Percentiles rank a stretch among this genome's conserved stretches.
Conservation (phyloP, 805 yeast species). For the Ogataea neopini region DNA sequence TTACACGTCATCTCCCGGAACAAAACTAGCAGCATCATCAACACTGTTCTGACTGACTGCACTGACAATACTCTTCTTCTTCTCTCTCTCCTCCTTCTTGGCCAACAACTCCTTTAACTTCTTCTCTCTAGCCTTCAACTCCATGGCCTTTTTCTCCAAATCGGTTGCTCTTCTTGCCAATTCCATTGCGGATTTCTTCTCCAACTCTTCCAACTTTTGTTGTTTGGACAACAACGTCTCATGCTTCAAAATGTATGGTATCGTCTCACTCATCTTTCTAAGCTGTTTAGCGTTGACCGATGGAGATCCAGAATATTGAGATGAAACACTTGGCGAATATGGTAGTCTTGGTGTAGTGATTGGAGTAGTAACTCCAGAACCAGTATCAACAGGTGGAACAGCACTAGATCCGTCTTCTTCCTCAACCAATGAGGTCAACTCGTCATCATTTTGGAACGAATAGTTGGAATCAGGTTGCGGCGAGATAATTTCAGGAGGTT, state of each 20-base stretch:
- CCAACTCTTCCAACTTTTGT: constrained; percentile 76
- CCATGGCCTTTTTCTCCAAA: constrained; percentile 73
- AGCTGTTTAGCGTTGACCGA: constrained; percentile 56
- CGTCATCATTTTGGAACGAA: constrained; percentile 28
- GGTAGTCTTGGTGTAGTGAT: constrained; percentile 24
- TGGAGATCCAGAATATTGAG: constrained; percentile 29
- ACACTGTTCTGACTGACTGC: constrained; percentile 10
- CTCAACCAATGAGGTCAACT: constrained; percentile 25
- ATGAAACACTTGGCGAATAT: constrained; percentile 26
- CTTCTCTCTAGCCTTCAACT: constrained; percentile 66
- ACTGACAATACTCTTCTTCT: constrained; percentile 8
- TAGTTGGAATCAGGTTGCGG: constrained; percentile 21
- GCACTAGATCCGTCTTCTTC: constrained; percentile 11
- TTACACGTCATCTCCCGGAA: constrained; percentile 22
- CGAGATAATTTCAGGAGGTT: constrained; percentile 22
- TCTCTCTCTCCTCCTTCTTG: constrained; percentile 14
- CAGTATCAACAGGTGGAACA: constrained; percentile 11
- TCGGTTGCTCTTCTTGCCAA: constrained; percentile 73
- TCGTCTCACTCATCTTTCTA: constrained; percentile 78
- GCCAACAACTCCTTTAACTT: constrained; percentile 45
- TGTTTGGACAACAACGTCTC: constrained; percentile 74
- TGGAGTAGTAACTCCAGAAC: constrained; percentile 18
- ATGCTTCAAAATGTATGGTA: constrained; percentile 80
- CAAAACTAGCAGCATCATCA: constrained; percentile 20
- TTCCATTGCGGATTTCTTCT: constrained; percentile 74